phyloP scores from a whole-genome alignment of 192 early-diverging fungal species.

The Martensiomyces pterosporus region DNA sequence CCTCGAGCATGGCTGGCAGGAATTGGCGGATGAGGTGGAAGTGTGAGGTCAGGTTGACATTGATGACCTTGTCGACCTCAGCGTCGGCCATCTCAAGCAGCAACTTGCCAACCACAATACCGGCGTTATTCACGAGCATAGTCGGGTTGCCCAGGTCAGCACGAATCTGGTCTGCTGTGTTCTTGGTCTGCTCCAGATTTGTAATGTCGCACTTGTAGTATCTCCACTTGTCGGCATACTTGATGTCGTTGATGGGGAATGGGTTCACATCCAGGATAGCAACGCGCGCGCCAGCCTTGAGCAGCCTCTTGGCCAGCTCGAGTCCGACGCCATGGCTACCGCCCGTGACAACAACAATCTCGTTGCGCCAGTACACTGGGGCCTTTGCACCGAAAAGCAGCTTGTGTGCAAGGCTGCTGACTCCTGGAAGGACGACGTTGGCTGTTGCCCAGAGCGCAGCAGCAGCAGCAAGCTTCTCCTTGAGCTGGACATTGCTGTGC shows the following conservation, averaged over 20 bases:
- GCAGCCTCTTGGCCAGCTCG: slow-evolving; percentile 27
- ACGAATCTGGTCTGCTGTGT: slow-evolving; percentile 19
- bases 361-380: slow-evolving; percentile 25
- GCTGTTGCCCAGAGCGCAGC: slow-evolving; percentile 36
- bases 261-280: slow-evolving; percentile 38
- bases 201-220: slow-evolving; percentile 43
- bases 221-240: slow-evolving; percentile 12
- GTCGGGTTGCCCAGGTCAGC: slow-evolving; percentile 66
- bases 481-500: background rate
- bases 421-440: slow-evolving; percentile 17
- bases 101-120: slow-evolving; percentile 60
- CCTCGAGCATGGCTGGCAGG: slow-evolving; percentile 68
- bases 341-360: slow-evolving; percentile 39
- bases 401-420: slow-evolving; percentile 10
- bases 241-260: slow-evolving; percentile 17
- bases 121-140: slow-evolving; percentile 80
- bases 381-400: slow-evolving; percentile 5
- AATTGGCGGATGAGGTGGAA: slow-evolving; percentile 73
- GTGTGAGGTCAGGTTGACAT: slow-evolving; percentile 71
- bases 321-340: slow-evolving; percentile 44
- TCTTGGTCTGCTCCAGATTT: slow-evolving; percentile 20
- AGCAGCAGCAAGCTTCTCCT: slow-evolving; percentile 17
- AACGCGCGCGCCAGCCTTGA: slow-evolving; percentile 31
- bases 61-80: slow-evolving; percentile 61
- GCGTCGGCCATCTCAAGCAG: slow-evolving; percentile 59